These are phyloP conservation scores for Venturia carpophila DNA, from an alignment of 2,329 filamentous ascomycete genomes.

Conservation along the genomic window DNA sequence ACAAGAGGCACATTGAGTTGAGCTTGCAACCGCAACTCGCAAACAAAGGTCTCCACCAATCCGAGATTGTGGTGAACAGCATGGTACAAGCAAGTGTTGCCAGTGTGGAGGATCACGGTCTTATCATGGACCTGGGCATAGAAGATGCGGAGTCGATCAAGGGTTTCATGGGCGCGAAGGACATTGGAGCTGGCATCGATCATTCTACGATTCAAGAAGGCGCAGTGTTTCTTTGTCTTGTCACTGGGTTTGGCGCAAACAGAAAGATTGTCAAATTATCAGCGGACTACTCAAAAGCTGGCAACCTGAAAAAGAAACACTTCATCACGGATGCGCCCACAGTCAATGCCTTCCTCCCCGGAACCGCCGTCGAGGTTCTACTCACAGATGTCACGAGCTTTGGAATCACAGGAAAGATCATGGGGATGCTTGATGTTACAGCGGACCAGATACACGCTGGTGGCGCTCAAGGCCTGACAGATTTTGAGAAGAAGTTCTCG, in stretches of 20 bases:
- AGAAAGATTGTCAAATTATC: conserved; percentile 84
- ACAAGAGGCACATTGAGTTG: conserved; percentile 76
- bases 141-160: conserved; percentile 53
- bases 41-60: conserved; percentile 65
- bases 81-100: conserved; percentile 80
- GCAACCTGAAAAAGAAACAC: conserved; percentile 57
- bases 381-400: conserved; percentile 65
- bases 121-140: conserved; percentile 86
- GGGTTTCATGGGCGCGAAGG: conserved; percentile 79
- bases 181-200: conserved; percentile 60
- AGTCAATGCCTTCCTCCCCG: conserved; percentile 83
- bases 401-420: conserved; percentile 81
- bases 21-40: conserved; percentile 71
- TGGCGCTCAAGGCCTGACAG: conserved; percentile 57
- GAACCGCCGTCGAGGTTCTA: conserved; percentile 79
- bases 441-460: conserved; percentile 88
- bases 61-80: conserved; percentile 65
- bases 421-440: conserved; percentile 85
- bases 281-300: conserved; percentile 61
- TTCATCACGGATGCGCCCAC: conserved; percentile 70
- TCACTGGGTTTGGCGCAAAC: conserved; percentile 65
- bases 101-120: conserved; percentile 93
- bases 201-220: conserved; percentile 70
- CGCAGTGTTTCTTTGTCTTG: conserved; percentile 73
- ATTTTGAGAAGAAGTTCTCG: conserved; percentile 72